Percentiles rank a stretch among this genome's conserved stretches.
phyloP scores from a whole-genome alignment of 2,329 filamentous ascomycete genomes.

The Diaporthe citriasiana region DNA sequence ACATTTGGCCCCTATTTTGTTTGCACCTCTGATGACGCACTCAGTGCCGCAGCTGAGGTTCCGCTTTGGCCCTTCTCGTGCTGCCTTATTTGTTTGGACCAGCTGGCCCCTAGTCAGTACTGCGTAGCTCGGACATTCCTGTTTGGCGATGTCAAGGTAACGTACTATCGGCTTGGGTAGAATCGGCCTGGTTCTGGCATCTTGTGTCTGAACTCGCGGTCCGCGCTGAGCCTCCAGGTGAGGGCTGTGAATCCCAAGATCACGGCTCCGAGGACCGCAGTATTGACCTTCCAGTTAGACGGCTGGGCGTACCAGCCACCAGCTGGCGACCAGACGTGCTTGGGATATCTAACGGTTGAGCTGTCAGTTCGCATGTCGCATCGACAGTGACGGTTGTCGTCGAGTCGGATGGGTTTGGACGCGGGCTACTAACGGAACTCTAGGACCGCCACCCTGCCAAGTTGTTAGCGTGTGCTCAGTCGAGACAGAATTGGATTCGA shows the following conservation, averaged over 20 bases:
- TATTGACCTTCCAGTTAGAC: slow-evolving; percentile 95
- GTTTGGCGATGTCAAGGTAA: slow-evolving; percentile 31
- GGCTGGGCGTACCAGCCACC: slow-evolving; percentile 99
- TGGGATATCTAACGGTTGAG: slow-evolving; percentile 80
- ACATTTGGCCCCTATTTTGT: slow-evolving; percentile 20
- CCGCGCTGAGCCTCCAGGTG: slow-evolving; percentile 79
- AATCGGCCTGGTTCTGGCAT: slow-evolving; percentile 86
- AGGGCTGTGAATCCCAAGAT: slow-evolving; percentile 74
- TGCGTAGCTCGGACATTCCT: background rate
- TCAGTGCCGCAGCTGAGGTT: slow-evolving; percentile 43
- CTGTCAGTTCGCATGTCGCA: slow-evolving; percentile 41
- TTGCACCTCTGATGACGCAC: slow-evolving; percentile 32
- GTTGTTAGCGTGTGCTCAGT: slow-evolving; percentile 56
- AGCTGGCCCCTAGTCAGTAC: slow-evolving; percentile 50
- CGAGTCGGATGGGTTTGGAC: slow-evolving; percentile 22
- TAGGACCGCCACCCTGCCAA: slow-evolving; percentile 80
- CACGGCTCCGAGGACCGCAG: slow-evolving; percentile 57
- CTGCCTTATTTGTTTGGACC: slow-evolving; percentile 62
- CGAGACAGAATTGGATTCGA: background rate
- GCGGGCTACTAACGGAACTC: slow-evolving; percentile 65
- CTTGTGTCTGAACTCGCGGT: slow-evolving; percentile 79
- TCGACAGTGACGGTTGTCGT: background rate
- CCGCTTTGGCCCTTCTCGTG: slow-evolving; percentile 54
- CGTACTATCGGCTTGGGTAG: slow-evolving; percentile 89
- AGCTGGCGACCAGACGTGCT: slow-evolving; percentile 98